Evolutionary conservation across 1,284 basidiomycete genomes (phyloP).

Genomic region (Vanrija humicola): DNA sequence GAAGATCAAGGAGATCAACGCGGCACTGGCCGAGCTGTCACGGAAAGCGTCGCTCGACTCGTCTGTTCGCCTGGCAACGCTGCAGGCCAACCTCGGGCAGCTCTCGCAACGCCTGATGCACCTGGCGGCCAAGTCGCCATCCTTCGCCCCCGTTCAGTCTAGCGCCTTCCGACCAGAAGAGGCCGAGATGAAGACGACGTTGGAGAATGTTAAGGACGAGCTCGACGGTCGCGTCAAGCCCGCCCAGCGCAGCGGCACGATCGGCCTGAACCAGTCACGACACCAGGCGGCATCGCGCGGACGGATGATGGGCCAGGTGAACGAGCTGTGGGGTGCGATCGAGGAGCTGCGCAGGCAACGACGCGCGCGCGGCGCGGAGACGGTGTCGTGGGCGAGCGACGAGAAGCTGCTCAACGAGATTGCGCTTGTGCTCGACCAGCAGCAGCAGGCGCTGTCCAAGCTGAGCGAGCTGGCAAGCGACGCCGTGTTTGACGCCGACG

Average conservation of each 20-base stretch:
- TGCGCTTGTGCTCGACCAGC: constrained; percentile 68
- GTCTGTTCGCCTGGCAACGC: constrained; percentile 63
- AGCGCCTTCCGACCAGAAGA: constrained; percentile 78
- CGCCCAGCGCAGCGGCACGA: constrained; percentile 3
- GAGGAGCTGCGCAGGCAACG: constrained; percentile 60
- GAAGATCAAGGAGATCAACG: constrained; percentile 67
- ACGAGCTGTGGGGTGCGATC: constrained; percentile 78
- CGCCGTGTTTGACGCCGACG: constrained; percentile 64
- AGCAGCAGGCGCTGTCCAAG: constrained; percentile 74
- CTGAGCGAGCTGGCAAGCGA: constrained; percentile 69
- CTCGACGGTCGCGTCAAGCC: constrained; percentile 53
- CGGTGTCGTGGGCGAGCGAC: constrained; percentile 73
- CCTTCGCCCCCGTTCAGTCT: constrained; percentile 71
- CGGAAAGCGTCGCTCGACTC: constrained; percentile 67
- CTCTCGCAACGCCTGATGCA: constrained; percentile 68
- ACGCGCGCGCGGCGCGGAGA: constrained; percentile 46
- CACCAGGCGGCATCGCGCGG: constrained; percentile 38
- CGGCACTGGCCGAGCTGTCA: constrained; percentile 60
- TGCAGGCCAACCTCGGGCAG: constrained; percentile 65
- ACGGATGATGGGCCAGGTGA: constrained; percentile 59
- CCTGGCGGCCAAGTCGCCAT: constrained; percentile 70
- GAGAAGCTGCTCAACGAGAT: constrained; percentile 74
- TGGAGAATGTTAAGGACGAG: constrained; percentile 74
- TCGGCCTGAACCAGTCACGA: constrained; percentile 26
- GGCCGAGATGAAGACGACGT: constrained; percentile 61